These are phyloP conservation scores for Centrapalus pauciflorus DNA, from an alignment of 129 eudicot genomes.

Conservation along the genomic window DNA sequence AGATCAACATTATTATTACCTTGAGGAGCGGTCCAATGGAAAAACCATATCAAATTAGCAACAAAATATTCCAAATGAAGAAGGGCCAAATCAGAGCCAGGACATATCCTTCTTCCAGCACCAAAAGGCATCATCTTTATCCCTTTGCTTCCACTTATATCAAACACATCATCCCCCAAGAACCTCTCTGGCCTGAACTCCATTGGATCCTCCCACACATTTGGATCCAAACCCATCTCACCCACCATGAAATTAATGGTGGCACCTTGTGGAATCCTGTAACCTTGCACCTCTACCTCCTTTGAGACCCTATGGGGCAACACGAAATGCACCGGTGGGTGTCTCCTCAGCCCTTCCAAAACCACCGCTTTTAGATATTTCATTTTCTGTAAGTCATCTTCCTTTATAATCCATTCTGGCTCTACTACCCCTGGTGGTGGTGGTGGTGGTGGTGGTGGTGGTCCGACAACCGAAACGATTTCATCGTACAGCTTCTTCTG, in stretches of 20 bases:
- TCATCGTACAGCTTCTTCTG: conserved; percentile 60
- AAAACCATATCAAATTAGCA: conserved; percentile 52
- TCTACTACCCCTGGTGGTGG: not conserved
- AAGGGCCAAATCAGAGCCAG: conserved; percentile 45
- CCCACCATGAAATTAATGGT: conserved; percentile 51
- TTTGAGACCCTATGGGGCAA: conserved; percentile 36
- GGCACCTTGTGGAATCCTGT: conserved; percentile 35
- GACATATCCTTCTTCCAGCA: conserved; percentile 64
- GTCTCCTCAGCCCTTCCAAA: conserved; percentile 49
- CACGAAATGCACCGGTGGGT: conserved; percentile 57
- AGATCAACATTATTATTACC: conserved; percentile 30
- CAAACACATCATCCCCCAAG: conserved; percentile 30
- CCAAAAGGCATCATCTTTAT: conserved; percentile 78
- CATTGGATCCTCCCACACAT: conserved; percentile 59
- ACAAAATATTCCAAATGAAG: conserved; percentile 56
- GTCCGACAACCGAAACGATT: conserved; percentile 37
- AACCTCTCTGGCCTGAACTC: conserved; percentile 66
- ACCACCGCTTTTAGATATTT: conserved; percentile 55
- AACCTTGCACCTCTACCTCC: conserved; percentile 46
- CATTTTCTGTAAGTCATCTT: conserved; percentile 44
- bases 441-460: not conserved
- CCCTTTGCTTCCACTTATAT: conserved; percentile 46
- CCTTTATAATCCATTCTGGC: conserved; percentile 18
- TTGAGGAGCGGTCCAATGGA: conserved; percentile 24
- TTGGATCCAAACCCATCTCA: conserved; percentile 55